Evolutionary conservation across 352 stramenopile species (phyloP), one percentile per base, ranked within the genome.

Genomic region (Blastocystis sp.): DNA sequence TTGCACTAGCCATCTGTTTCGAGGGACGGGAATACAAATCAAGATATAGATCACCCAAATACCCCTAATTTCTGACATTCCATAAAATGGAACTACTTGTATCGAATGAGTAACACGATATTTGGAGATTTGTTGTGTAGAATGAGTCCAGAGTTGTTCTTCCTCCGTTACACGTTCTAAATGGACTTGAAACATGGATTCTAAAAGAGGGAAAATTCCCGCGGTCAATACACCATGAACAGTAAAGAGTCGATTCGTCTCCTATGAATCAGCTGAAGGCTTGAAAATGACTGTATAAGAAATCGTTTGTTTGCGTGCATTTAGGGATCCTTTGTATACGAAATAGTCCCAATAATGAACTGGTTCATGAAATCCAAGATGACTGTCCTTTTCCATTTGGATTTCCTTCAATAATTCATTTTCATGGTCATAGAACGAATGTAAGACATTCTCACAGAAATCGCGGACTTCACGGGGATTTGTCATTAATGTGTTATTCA

Each of bases 11-110:
- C 37, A 61, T 43, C 21, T 54, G 42, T 63, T 83, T 83, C 3
- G 24, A 42, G 7, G 71, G 71, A 9, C 52, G 52, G 16, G 51
- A 24, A 43, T 52, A 83, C 24, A 83, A 49, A 42, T 83, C 71
- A 29, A 83, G 46, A 43, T 83, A 83, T 5, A 83, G 35, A 37
- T 83, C 71, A 5, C 71, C 71, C 1, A 83, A 29, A 43, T 83
- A 63, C 7, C 71, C 71, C 71, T 78, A 78, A 6, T 12, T 27
- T 80, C 42, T n/a, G 21, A 39, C 32, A 19, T 3, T 27, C 19
- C 19, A 29, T 5, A 66, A 52, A 43, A 46, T 14, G 46, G 16
- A 11, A 77, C 6, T 65, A 83, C 71, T 14, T 49, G 43, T 29
- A 14, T 67, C 12, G 4, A 11, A n/a, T 83, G 71, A 63, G 11